Evolutionary conservation across 2,329 filamentous ascomycete genomes (phyloP).

Genomic region (Colletotrichum cordylinicola): DNA sequence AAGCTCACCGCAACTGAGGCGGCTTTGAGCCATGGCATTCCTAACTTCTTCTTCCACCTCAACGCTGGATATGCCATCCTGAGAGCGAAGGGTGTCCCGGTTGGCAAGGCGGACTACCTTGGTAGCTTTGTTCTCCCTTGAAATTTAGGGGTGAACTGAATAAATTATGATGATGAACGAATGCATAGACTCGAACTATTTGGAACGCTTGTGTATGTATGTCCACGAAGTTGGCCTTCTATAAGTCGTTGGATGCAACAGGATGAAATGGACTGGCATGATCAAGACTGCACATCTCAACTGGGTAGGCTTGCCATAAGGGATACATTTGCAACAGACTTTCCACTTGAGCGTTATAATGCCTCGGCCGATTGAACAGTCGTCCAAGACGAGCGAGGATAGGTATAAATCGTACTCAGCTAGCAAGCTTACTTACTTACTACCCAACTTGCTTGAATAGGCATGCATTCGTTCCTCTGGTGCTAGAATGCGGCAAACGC

Average conservation of each 20-base stretch:
- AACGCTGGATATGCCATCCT: constrained; percentile 62
- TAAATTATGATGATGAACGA: background rate
- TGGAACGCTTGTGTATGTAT: fast-evolving
- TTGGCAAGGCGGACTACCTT: constrained; percentile 65
- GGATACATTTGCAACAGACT: background rate
- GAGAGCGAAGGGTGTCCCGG: constrained; percentile 57
- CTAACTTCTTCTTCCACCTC: constrained; percentile 68
- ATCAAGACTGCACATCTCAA: background rate
- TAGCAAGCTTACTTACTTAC: fast-evolving
- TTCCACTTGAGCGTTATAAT: background rate
- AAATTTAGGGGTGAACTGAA: fast-evolving
- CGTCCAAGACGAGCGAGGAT: background rate
- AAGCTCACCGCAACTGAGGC: constrained; percentile 39
- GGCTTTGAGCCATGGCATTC: constrained; percentile 49
- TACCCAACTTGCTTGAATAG: background rate
- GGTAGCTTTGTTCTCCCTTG: background rate
- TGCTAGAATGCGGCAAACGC: background rate
- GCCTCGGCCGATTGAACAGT: background rate
- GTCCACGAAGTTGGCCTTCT: background rate
- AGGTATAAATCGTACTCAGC: background rate
- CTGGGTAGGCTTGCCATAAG: background rate
- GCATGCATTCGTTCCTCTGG: background rate
- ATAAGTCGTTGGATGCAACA: background rate
- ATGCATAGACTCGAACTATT: background rate
- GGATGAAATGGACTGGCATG: too few relatives aligned